Evolutionary conservation across 2,329 filamentous ascomycete species (phyloP).

Genomic region (Sclerotinia trifoliorum): DNA sequence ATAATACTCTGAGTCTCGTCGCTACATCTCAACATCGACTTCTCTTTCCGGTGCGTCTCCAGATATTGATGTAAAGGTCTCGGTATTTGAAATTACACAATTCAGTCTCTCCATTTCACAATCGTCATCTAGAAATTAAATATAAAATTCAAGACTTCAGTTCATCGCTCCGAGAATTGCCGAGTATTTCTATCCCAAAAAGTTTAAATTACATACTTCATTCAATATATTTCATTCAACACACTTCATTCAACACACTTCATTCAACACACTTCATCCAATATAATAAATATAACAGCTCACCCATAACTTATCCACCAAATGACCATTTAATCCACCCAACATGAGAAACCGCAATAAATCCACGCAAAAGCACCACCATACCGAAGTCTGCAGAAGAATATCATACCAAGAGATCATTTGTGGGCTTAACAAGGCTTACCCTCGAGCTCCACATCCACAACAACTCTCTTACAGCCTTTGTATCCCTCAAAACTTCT

Average conservation of each 20-base stretch:
- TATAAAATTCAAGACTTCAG: not conserved
- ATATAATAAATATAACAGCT: not conserved
- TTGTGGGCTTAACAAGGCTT: too few relatives aligned
- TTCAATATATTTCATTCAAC: too few relatives aligned
- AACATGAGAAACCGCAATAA: not conserved
- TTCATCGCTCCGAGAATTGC: not conserved
- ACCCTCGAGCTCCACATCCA: not conserved
- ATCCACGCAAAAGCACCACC: not conserved
- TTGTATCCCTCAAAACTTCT: too few relatives aligned
- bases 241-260: too few relatives aligned
- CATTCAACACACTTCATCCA: not conserved
- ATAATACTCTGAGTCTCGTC: not conserved
- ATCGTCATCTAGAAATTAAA: not conserved
- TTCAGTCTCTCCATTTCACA: not conserved
- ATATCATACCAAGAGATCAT: too few relatives aligned
- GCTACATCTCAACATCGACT: not conserved
- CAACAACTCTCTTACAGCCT: too few relatives aligned
- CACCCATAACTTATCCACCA: not conserved
- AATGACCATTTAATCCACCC: not conserved
- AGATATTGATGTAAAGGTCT: too few relatives aligned
- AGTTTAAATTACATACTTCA: not conserved
- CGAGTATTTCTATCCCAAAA: not conserved
- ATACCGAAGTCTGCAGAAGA: too few relatives aligned
- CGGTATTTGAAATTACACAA: not conserved
- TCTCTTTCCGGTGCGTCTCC: too few relatives aligned